Base-by-base conservation (phyloP, 441 rosid species). In the Metrosideros polymorpha region DNA sequence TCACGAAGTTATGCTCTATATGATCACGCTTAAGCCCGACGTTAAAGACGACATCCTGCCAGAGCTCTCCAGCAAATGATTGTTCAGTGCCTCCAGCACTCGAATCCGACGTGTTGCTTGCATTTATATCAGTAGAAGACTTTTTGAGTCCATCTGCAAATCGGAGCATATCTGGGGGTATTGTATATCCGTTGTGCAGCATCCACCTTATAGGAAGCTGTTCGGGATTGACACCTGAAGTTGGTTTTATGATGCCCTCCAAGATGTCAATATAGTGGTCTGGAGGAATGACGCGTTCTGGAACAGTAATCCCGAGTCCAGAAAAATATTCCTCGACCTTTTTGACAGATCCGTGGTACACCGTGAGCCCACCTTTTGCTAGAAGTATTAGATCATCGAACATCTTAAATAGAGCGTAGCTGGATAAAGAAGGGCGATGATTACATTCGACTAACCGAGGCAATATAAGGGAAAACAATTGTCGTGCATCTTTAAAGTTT, bases 171-270 rank as follows among this genome's bases (percentile, higher is more conserved):
- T 98, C 99, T 92, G 91, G 89, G 39, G 98, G 99, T 86, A 96
- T 95, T 19, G 91, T 92, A 86, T 96, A 98, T 63, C 96, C 94
- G 88, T 98, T 98, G 49, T 98, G 99, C 87, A 96, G 97, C 99
- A 98, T 98, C 99, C 99, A 98, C 83, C 98, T 92, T 45, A 94
- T 93, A 0, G 99, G 99, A 86, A 98, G 95, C 89, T 98, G 96
- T 84, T 95, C 93, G 42, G 87, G 89, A 86, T 91, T 92, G 84
- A 94, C 94, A 19, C 94, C 98, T 25, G 93, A 35, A 51, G 83
- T 89, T 66, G 93, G 94, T 90, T 96, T 98, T 84, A 92, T 83
- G 75, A 98, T 95, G 84, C 99, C 99, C 88, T 98, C 99, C 90
- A 98, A 89, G 88, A 98, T 93, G 90, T 98, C 99, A 77, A 96